Percentiles rank a stretch among this genome's conserved stretches.
These are phyloP conservation scores for Schizonepeta tenuifolia DNA, from an alignment of 257 asterid genomes.

Conservation along the genomic window DNA sequence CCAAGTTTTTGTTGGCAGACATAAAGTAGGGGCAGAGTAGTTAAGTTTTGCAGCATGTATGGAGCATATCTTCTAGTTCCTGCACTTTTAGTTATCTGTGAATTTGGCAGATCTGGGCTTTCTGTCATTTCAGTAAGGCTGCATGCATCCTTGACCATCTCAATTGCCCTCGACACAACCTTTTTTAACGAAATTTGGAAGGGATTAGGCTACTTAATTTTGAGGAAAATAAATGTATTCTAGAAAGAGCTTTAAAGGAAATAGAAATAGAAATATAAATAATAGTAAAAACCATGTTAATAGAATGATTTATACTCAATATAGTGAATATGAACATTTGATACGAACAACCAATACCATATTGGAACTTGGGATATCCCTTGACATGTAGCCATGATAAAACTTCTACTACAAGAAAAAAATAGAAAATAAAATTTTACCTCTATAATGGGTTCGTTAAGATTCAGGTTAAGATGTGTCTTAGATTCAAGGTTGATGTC, in stretches of 20 bases:
- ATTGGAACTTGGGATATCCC: conserved; percentile 8
- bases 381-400: conserved; percentile 8
- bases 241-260: conserved; percentile 12
- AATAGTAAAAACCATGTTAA: conserved; percentile 18
- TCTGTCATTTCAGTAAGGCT: conserved; percentile 46
- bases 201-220: conserved; percentile 33
- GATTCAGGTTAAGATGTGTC: conserved; percentile 76
- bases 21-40: conserved; percentile 73
- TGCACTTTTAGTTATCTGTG: conserved; percentile 50
- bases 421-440: conserved; percentile 39
- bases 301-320: neutral
- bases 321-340: conserved; percentile 22
- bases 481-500: conserved; percentile 68
- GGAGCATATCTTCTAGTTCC: conserved; percentile 78
- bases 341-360: conserved; percentile 23
- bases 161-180: conserved; percentile 74
- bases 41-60: conserved; percentile 82
- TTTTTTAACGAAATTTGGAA: conserved; percentile 38
- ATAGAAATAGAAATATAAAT: neutral
- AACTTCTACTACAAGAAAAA: conserved; percentile 15
- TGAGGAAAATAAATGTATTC: neutral
- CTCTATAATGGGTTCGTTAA: conserved; percentile 85
- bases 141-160: conserved; percentile 70
- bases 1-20: conserved; percentile 60
- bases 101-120: conserved; percentile 45